Conservation (phyloP, 106 monocot genomes). For the Posidonia australis region DNA sequence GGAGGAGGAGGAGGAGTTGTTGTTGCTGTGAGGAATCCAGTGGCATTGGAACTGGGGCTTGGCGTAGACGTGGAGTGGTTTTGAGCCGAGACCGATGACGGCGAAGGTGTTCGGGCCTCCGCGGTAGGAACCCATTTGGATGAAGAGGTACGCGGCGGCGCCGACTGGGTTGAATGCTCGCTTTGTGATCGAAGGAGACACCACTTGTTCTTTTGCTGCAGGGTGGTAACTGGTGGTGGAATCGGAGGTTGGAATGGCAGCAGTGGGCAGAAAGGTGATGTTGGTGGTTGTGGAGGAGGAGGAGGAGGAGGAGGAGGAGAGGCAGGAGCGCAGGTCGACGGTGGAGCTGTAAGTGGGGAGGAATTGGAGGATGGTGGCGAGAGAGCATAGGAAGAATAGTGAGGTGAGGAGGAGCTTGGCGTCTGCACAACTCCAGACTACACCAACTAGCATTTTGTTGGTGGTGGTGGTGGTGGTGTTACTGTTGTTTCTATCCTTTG, state of each 20-base stretch:
- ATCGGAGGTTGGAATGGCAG: background rate
- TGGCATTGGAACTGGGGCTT: conserved; percentile 49
- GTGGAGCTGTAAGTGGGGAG: background rate
- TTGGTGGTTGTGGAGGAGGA: too few species aligned
- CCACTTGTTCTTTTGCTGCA: background rate
- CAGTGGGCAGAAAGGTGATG: background rate
- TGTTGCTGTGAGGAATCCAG: conserved; percentile 42
- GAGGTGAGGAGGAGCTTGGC: conserved; percentile 35
- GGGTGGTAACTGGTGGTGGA: background rate
- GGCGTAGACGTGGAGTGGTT: conserved; percentile 60
- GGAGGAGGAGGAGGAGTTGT: conserved; percentile 1
- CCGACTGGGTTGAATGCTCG: conserved; percentile 46
- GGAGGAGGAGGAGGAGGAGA: background rate
- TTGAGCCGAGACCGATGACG: conserved; percentile 62
- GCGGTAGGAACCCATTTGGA: conserved; percentile 76
- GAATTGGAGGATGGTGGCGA: conserved; percentile 16
- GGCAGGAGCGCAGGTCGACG: background rate
- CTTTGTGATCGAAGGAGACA: conserved; percentile 12
- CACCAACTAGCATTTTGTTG: conserved; percentile 10
- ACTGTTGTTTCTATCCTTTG: conserved; percentile 1
- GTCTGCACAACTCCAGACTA: conserved; percentile 40
- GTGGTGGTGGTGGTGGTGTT: background rate
- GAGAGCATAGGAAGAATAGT: conserved; percentile 27
- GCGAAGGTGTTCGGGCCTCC: conserved; percentile 58
- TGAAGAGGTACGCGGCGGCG: conserved; percentile 60